phyloP scores from a whole-genome alignment of 2,329 filamentous ascomycete species.

The Teratosphaeria gauchensis region DNA sequence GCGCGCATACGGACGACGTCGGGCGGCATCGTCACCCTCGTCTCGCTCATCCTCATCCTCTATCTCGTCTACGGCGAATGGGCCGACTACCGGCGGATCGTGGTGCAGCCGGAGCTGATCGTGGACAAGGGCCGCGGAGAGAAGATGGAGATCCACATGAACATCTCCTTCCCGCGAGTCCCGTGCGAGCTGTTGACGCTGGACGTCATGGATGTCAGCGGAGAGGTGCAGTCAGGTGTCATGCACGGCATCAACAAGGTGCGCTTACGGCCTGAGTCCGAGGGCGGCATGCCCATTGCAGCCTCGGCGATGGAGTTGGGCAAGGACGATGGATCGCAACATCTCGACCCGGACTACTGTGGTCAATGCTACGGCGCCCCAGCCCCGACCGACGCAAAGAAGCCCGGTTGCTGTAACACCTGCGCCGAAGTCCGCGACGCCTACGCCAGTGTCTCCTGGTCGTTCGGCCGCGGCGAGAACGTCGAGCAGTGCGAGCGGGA shows the following conservation, averaged over 20 bases:
- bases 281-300: conserved; percentile 71
- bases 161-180: conserved; percentile 87
- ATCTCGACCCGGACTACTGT: conserved; percentile 80
- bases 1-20: conserved; percentile 91
- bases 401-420: conserved; percentile 90
- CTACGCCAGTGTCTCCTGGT: conserved; percentile 83
- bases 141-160: conserved; percentile 98
- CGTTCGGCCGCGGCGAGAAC: conserved; percentile 81
- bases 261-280: conserved; percentile 58
- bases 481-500: conserved; percentile 94
- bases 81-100: conserved; percentile 78
- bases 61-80: conserved; percentile 93
- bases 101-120: conserved; percentile 82
- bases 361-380: conserved; percentile 84
- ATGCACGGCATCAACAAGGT: conserved; percentile 90
- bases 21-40: conserved; percentile 87
- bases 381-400: conserved; percentile 59
- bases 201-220: conserved; percentile 98
- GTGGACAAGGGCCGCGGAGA: conserved; percentile 97
- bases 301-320: conserved; percentile 61
- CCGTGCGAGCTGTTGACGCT: conserved; percentile 93
- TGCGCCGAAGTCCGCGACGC: conserved; percentile 95
- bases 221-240: conserved; percentile 90
- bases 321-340: conserved; percentile 44
- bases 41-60: conserved; percentile 76